Evolutionary conservation across 345 rosid species (phyloP), one percentile per base, ranked within the genome.

Genomic region (Clarkia xantiana): DNA sequence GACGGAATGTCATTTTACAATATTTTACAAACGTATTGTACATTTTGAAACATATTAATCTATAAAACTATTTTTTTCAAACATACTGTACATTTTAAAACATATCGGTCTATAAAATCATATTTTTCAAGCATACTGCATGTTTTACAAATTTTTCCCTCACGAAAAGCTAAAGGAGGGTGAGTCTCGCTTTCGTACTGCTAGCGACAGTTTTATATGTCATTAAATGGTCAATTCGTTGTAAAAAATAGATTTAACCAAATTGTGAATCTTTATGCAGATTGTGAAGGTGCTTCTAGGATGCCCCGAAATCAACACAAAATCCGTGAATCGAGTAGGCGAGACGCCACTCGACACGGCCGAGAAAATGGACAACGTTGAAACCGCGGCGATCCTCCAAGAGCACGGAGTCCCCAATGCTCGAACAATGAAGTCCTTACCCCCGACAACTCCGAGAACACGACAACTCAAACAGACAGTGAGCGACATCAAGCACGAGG

Each of bases 331-430:
- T 38, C 22, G 29, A 23, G 34, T 25, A 4, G 45, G 52, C 2
- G 52, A 56, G 42, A 56, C 60, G 6, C 45, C 60, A 5, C 45
- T 56, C 2, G 60, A 56, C 45, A 54, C 57, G 0, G 57, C 57
- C 12, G 57, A 54, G 46, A 54, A 54, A 43, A 22, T 43, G 39
- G 57, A 49, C 40, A 22, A 42, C 23, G 38, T 49, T 0, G 40
- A 34, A 29, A 45, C 15, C 14, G 46, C 40, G 0, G 19, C 41
- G 10, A 54, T 54, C 3, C 49, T 54, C 7, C 19, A 25, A 25
- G 57, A 54, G 6, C 34, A 44, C 19, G 57, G 57, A 29, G 57
- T 54, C 18, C 45, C 22, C 9, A 54, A 48, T 39, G 57, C 57
- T 10, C 16, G 49, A 43, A 9, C 41, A 5, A 25, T 54, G 14